Evolutionary conservation across 169 alveolate genomes (phyloP).

Genomic region (Besnoitia besnoiti): DNA sequence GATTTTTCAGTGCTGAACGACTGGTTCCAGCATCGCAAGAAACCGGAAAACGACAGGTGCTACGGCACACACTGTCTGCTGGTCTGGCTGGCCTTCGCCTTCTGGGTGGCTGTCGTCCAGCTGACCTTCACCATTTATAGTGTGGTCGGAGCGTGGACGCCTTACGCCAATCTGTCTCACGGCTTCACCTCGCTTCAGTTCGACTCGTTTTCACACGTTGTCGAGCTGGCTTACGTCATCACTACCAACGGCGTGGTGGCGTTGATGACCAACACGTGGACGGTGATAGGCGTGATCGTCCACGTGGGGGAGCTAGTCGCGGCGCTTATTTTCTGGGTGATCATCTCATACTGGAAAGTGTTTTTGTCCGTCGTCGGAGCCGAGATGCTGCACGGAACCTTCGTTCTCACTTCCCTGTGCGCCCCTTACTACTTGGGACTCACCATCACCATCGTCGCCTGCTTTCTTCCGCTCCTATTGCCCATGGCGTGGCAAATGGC

Average conservation of each 20-base stretch:
- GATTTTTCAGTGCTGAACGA: slow-evolving; percentile 69
- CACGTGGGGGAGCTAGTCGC: slow-evolving; percentile 71
- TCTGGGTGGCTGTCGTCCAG: slow-evolving; percentile 79
- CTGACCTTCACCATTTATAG: slow-evolving; percentile 70
- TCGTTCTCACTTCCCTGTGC: slow-evolving; percentile 72
- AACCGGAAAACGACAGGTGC: slow-evolving; percentile 70
- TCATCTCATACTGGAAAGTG: slow-evolving; percentile 70
- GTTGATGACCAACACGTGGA: slow-evolving; percentile 77
- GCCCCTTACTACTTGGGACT: slow-evolving; percentile 70
- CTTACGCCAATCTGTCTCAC: slow-evolving; percentile 40
- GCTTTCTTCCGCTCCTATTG: slow-evolving; percentile 74
- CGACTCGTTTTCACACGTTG: slow-evolving; percentile 75
- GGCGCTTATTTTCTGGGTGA: slow-evolving; percentile 71
- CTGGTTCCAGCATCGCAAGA: slow-evolving; percentile 67
- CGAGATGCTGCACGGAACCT: slow-evolving; percentile 77
- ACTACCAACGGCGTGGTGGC: slow-evolving; percentile 77
- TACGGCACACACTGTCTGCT: slow-evolving; percentile 76
- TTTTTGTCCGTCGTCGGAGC: slow-evolving; percentile 76
- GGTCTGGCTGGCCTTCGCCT: slow-evolving; percentile 74
- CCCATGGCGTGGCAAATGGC: slow-evolving; percentile 70
- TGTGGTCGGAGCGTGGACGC: slow-evolving; percentile 69
- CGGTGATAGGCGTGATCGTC: slow-evolving; percentile 67
- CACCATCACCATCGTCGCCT: slow-evolving; percentile 65
- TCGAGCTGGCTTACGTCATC: slow-evolving; percentile 75
- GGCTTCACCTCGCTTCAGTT: slow-evolving; percentile 71